Evolutionary conservation across 148 eudicot genomes (phyloP).

Genomic region (Spergularia marina): DNA sequence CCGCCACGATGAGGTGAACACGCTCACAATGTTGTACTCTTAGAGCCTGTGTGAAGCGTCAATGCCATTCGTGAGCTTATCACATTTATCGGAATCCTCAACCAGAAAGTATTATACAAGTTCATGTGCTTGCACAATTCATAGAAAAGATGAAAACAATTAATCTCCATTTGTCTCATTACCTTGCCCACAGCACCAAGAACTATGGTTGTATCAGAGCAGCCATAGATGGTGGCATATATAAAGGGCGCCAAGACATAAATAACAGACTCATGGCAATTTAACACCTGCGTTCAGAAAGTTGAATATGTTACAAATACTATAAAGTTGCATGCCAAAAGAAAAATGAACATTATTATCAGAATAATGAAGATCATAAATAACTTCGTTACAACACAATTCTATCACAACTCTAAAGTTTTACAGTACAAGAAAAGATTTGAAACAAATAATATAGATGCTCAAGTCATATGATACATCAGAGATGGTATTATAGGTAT

Average conservation of each 20-base stretch:
- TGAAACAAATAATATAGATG: background rate
- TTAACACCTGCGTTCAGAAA: slow-evolving; percentile 54
- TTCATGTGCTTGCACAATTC: background rate
- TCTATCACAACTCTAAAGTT: no score
- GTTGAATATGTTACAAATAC: background rate
- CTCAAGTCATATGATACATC: background rate
- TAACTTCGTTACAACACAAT: background rate
- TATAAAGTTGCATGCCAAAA: background rate
- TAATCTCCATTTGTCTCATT: slow-evolving; percentile 12
- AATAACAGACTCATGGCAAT: slow-evolving; percentile 90
- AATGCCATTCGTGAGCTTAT: slow-evolving; percentile 20
- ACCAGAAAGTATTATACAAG: slow-evolving; percentile 9
- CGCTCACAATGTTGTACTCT: slow-evolving; percentile 98
- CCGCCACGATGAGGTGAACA: slow-evolving; percentile 83
- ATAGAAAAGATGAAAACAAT: background rate
- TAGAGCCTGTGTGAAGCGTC: slow-evolving; percentile 54
- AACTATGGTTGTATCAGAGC: slow-evolving; percentile 92
- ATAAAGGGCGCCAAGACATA: slow-evolving; percentile 86
- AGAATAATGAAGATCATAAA: background rate
- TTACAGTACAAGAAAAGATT: no score
- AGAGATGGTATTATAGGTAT: background rate
- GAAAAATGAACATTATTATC: background rate
- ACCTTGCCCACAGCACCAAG: slow-evolving; percentile 99
- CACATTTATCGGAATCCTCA: slow-evolving; percentile 15
- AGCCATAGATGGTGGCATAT: slow-evolving; percentile 92